phyloP scores from a whole-genome alignment of 768 basidiomycete species.

The Auricularia auricula-judae region DNA sequence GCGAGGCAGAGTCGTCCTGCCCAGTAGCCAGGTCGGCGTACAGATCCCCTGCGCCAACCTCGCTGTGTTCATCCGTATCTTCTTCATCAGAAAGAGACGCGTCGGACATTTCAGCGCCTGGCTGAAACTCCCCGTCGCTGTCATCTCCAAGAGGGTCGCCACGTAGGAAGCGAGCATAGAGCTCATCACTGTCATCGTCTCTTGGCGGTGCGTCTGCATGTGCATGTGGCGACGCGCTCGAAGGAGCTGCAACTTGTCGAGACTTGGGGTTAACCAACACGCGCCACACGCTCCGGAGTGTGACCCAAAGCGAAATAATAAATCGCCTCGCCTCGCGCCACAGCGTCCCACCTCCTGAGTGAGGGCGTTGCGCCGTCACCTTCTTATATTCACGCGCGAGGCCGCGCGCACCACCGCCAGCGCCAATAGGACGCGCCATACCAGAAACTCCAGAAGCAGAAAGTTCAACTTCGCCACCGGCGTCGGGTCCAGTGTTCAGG shows the following conservation, averaged over 20 bases:
- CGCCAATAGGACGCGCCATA: slow-evolving; percentile 20
- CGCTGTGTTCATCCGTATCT: slow-evolving; percentile 26
- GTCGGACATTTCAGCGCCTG: slow-evolving; percentile 13
- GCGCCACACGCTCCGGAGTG: slow-evolving; percentile 15
- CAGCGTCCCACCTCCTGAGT: slow-evolving; percentile 27
- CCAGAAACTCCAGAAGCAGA: slow-evolving; percentile 30
- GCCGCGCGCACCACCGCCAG: slow-evolving; percentile 22
- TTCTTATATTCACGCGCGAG: slow-evolving; percentile 41
- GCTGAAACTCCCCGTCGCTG: slow-evolving; percentile 31
- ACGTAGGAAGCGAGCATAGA: slow-evolving; percentile 48
- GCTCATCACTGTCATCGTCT: slow-evolving; percentile 21
- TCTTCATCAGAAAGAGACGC: slow-evolving; percentile 20
- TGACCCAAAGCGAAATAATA: slow-evolving; percentile 16
- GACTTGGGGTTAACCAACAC: slow-evolving; percentile 10
- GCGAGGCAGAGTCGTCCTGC: slow-evolving; percentile 21
- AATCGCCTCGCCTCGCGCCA: slow-evolving; percentile 32
- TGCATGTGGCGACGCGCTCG: slow-evolving; percentile 9
- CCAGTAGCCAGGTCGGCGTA: slow-evolving; percentile 41
- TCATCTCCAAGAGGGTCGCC: slow-evolving; percentile 46
- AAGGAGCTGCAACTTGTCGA: slow-evolving; percentile 1
- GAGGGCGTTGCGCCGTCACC: slow-evolving; percentile 23
- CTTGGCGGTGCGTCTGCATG: slow-evolving; percentile 1
- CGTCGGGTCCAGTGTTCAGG: slow-evolving; percentile 4
- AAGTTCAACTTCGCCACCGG: slow-evolving; percentile 26
- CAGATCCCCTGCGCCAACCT: slow-evolving; percentile 34